Evolutionary conservation across 2,329 filamentous ascomycete species (phyloP).

Genomic region (Epichloe hybrida): DNA sequence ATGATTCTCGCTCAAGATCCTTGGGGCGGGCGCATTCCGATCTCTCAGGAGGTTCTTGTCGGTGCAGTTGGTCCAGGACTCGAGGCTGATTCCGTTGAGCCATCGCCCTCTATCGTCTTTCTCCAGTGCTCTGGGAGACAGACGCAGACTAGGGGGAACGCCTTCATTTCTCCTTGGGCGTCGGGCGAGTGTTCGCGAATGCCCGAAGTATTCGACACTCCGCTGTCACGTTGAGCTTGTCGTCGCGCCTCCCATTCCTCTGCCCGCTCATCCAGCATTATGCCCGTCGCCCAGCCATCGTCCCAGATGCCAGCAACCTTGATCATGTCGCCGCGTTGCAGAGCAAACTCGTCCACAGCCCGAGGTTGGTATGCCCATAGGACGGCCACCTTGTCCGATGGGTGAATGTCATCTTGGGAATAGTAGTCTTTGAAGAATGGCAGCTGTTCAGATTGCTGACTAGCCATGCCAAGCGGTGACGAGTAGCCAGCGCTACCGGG

Average conservation of each 20-base stretch:
- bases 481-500: constrained; percentile 64
- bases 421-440: constrained; percentile 99
- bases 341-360: constrained; percentile 79
- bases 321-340: constrained; percentile 94
- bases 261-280: constrained; percentile 67
- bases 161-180: constrained; percentile 73
- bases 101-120: constrained; percentile 88
- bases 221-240: constrained; percentile 77
- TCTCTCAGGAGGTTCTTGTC: constrained; percentile 3
- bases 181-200: constrained; percentile 48
- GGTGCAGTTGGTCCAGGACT: constrained; percentile 15
- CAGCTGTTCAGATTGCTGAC: constrained; percentile 88
- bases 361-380: constrained; percentile 96
- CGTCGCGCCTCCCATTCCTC: constrained; percentile 77
- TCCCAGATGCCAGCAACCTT: constrained; percentile 99
- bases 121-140: constrained; percentile 92
- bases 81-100: constrained; percentile 51
- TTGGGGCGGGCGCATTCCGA: background rate
- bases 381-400: constrained; percentile 76
- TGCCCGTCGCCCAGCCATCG: constrained; percentile 93
- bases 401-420: constrained; percentile 88
- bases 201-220: constrained; percentile 70
- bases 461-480: constrained; percentile 69
- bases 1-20: background rate
- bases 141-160: constrained; percentile 85